Evolutionary conservation across 2,329 filamentous ascomycete species (phyloP).

Genomic region (Colletotrichum graminicola): DNA sequence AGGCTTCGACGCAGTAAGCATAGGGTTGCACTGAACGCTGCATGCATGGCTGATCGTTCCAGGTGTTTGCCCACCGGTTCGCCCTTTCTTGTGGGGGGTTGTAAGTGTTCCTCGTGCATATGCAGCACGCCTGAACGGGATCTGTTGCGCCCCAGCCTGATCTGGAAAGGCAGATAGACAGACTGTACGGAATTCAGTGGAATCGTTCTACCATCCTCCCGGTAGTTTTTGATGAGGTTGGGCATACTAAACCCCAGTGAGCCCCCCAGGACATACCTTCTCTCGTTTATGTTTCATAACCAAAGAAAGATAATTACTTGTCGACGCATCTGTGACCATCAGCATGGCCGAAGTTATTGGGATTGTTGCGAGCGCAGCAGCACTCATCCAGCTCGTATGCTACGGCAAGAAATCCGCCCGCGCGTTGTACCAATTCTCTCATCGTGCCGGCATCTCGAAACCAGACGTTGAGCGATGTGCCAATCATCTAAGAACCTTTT

Average conservation of each 20-base stretch:
- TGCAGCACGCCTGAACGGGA: neutral
- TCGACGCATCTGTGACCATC: neutral
- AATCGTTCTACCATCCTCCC: neutral
- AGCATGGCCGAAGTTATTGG: conserved; percentile 1
- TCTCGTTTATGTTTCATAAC: neutral
- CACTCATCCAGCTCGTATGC: neutral
- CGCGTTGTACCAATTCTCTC: neutral
- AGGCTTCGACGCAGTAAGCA: neutral
- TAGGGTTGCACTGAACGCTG: neutral
- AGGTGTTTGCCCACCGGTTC: neutral
- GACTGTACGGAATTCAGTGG: neutral
- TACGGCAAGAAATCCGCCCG: neutral
- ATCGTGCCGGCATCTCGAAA: neutral
- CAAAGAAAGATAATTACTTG: neutral
- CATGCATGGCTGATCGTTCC: neutral
- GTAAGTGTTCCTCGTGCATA: neutral
- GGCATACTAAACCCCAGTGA: neutral
- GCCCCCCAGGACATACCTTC: neutral
- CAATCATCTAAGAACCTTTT: neutral
- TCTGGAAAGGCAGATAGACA: neutral
- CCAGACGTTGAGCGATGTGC: conserved; percentile 3
- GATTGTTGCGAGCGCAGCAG: neutral
- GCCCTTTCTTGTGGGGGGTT: neutral
- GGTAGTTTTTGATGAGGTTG: neutral
- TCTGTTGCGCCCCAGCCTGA: neutral